phyloP scores from a whole-genome alignment of 257 asterid species.

The Marsdenia floribunda region DNA sequence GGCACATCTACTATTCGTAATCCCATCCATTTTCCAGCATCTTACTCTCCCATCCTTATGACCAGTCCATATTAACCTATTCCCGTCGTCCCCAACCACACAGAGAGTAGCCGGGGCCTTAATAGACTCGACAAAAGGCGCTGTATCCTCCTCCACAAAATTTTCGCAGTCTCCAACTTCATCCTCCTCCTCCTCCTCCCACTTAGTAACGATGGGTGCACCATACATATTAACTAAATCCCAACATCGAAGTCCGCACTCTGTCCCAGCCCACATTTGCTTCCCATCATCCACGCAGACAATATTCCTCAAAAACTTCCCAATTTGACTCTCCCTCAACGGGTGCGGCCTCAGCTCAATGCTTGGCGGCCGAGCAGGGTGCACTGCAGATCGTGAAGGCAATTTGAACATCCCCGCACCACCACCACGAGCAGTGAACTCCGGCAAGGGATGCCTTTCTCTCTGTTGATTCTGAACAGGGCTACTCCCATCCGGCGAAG shows the following conservation, averaged over 20 bases:
- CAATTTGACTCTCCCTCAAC: constrained; percentile 65
- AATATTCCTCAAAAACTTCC: constrained; percentile 66
- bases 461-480: constrained; percentile 12
- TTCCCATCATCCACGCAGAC: constrained; percentile 52
- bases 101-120: constrained; percentile 50
- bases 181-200: constrained; percentile 10
- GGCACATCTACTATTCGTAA: constrained; percentile 24
- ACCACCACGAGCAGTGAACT: constrained; percentile 57
- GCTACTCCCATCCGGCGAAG: constrained; percentile 16
- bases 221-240: constrained; percentile 60
- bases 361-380: constrained; percentile 70
- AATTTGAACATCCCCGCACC: constrained; percentile 57
- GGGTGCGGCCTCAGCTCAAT: constrained; percentile 91
- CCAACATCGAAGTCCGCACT: constrained; percentile 76
- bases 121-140: constrained; percentile 59
- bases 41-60: constrained; percentile 81
- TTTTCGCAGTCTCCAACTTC: constrained; percentile 33
- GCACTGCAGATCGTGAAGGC: constrained; percentile 62
- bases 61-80: constrained; percentile 86
- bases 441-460: constrained; percentile 51
- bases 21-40: constrained; percentile 77
- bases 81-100: constrained; percentile 71
- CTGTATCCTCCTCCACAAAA: constrained; percentile 50
- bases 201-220: constrained; percentile 17
- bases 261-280: constrained; percentile 94